A percentile compares a stretch with the other conserved stretches of the same genome.
Evolutionary conservation across 768 basidiomycete species (phyloP).

Genomic region (Mycena galopus): DNA sequence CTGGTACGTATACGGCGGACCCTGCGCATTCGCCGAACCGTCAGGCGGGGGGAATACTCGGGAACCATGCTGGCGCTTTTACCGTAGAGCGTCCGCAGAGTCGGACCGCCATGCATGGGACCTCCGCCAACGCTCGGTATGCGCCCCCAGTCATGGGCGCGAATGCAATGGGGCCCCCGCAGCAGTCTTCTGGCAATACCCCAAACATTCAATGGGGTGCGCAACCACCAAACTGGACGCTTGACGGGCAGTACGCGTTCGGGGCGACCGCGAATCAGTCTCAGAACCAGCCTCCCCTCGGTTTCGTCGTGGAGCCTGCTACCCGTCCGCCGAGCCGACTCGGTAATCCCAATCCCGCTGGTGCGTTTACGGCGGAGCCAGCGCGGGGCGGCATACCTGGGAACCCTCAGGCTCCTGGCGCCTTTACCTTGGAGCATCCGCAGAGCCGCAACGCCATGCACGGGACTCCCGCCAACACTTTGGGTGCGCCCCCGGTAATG

Average conservation of each 20-base stretch:
- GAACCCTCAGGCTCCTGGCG: not conserved
- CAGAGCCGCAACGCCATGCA: not conserved
- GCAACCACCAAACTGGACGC: not conserved
- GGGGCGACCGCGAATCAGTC: not conserved
- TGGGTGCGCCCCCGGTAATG: too few relatives aligned
- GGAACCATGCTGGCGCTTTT: not conserved
- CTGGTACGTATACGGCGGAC: not conserved
- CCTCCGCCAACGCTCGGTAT: too few relatives aligned
- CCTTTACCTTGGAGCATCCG: constrained; percentile 2
- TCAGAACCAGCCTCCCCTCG: not conserved
- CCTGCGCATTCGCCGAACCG: not conserved
- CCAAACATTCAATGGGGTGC: not conserved
- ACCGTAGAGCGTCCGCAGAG: too few relatives aligned
- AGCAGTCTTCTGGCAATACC: too few relatives aligned
- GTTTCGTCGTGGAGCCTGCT: not conserved
- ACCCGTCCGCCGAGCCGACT: not conserved
- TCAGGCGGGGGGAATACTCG: not conserved
- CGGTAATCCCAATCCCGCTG: not conserved
- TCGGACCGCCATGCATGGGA: too few relatives aligned
- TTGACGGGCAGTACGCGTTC: not conserved
- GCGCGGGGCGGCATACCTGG: not conserved
- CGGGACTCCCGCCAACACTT: not conserved
- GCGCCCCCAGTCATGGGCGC: too few relatives aligned
- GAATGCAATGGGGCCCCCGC: too few relatives aligned
- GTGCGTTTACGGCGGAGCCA: not conserved